Percentiles rank a stretch among this genome's conserved stretches.
Evolutionary conservation across 2,329 filamentous ascomycete genomes (phyloP).

Genomic region (Waltergamsia citrina): DNA sequence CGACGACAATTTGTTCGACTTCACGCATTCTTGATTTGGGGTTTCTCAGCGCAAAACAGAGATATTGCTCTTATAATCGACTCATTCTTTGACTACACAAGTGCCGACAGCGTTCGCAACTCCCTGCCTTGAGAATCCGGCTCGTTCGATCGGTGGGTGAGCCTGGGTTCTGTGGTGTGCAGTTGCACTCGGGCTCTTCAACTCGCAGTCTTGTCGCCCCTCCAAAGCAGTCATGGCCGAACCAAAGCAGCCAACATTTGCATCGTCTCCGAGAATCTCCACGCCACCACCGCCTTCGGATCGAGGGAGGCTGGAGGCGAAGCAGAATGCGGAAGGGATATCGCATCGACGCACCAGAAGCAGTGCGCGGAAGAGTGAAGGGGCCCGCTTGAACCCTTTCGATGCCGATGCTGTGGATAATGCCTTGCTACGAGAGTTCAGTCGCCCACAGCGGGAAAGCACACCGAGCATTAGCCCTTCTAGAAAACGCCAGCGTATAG

Average conservation of each 20-base stretch:
- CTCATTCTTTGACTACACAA: too few relatives aligned
- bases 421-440: constrained; percentile 41
- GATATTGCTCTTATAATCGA: too few relatives aligned
- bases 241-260: constrained; percentile 17
- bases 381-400: constrained; percentile 24
- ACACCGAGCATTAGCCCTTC: constrained; percentile 44
- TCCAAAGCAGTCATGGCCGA: constrained; percentile 23
- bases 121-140: too few relatives aligned
- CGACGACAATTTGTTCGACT: too few relatives aligned
- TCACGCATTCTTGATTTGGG: too few relatives aligned
- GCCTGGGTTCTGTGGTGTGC: too few relatives aligned
- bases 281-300: constrained; percentile 36
- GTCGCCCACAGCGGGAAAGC: constrained; percentile 39
- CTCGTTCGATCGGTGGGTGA: too few relatives aligned
- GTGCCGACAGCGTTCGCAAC: too few relatives aligned
- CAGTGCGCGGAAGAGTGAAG: constrained; percentile 23
- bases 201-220: too few relatives aligned
- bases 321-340: constrained; percentile 24
- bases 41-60: too few relatives aligned
- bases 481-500: constrained; percentile 50
- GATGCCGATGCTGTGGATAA: constrained; percentile 41
- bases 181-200: too few relatives aligned
- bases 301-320: constrained; percentile 30
- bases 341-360: constrained; percentile 22
- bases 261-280: constrained; percentile 25